phyloP scores from a whole-genome alignment of 75 land plant genomes.

The Cunninghamia lanceolata region DNA sequence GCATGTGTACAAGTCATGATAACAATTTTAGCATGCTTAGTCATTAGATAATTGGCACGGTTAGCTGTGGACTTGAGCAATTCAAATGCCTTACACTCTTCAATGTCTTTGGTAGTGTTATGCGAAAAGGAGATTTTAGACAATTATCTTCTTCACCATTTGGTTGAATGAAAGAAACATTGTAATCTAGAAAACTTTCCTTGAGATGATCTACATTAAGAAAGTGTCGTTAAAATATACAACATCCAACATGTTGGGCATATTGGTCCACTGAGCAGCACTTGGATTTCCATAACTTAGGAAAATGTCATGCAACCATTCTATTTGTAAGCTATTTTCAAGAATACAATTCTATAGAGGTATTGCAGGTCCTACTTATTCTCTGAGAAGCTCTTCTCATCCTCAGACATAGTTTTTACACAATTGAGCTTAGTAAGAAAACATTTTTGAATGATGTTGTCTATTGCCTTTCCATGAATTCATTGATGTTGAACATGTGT shows the following conservation, averaged over 20 bases:
- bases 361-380: too few species aligned
- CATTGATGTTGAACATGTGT: too few species aligned
- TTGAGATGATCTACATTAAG: slow-evolving; percentile 82
- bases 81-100: slow-evolving; percentile 98
- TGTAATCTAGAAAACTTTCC: slow-evolving; percentile 67
- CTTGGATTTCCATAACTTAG: slow-evolving; percentile 98
- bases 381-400: too few species aligned
- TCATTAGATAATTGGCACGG: slow-evolving; percentile 96
- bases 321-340: too few species aligned
- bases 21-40: slow-evolving; percentile 98
- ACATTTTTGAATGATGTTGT: too few species aligned
- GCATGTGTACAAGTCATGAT: slow-evolving; percentile 99
- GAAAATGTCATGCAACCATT: slow-evolving; percentile 92
- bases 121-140: slow-evolving; percentile 81
- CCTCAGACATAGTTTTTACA: neutral
- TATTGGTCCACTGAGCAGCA: slow-evolving; percentile 93
- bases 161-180: slow-evolving; percentile 61
- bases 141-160: slow-evolving; percentile 55
- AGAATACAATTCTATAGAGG: too few species aligned
- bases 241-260: slow-evolving; percentile 77
- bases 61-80: slow-evolving; percentile 93
- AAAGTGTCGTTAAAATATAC: slow-evolving; percentile 98
- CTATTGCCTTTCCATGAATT: too few species aligned
- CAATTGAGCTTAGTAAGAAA: too few species aligned
- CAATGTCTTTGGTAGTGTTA: slow-evolving; percentile 55